Conservation (phyloP, 352 stramenopile genomes). For the Globisporangium megalacanthum region DNA sequence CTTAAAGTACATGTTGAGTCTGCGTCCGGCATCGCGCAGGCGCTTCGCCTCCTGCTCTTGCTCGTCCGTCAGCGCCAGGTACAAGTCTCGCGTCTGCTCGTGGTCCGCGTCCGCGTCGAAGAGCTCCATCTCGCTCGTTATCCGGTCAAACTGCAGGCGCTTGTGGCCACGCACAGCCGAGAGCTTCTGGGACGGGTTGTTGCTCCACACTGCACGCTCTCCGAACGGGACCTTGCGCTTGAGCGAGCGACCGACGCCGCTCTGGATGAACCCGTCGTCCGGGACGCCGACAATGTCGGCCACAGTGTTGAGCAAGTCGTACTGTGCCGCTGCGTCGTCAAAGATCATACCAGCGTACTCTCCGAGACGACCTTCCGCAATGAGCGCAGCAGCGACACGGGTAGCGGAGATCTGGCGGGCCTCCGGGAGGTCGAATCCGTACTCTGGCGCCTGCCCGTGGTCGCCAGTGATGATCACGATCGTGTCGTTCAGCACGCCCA, state of each 20-base stretch:
- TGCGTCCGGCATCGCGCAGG: conserved; percentile 22
- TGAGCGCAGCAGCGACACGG: conserved; percentile 23
- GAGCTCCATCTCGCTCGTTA: conserved; percentile 27
- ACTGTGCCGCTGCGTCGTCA: conserved; percentile 27
- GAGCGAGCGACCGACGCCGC: conserved; percentile 32
- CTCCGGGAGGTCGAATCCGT: conserved; percentile 23
- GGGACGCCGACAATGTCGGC: conserved; percentile 35
- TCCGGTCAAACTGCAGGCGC: conserved; percentile 38
- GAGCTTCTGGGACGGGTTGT: conserved; percentile 46
- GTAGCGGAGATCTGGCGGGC: conserved; percentile 24
- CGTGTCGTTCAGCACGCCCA: conserved; percentile 43
- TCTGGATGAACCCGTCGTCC: conserved; percentile 25
- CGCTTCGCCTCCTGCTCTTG: conserved; percentile 16
- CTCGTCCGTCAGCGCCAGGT: conserved; percentile 13
- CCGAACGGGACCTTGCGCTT: conserved; percentile 31
- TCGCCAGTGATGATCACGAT: conserved; percentile 52
- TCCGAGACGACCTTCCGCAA: conserved; percentile 30
- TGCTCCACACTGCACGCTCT: conserved; percentile 38
- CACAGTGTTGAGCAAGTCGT: conserved; percentile 36
- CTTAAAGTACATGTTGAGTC: conserved; percentile 49
- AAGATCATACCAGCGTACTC: conserved; percentile 21
- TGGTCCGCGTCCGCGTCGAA: conserved; percentile 36
- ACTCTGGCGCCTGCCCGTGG: conserved; percentile 39
- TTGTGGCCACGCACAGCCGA: conserved; percentile 28
- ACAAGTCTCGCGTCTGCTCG: conserved; percentile 29